Base-by-base conservation (phyloP, 352 stramenopile species). In the Blastocystis sp. region DNA sequence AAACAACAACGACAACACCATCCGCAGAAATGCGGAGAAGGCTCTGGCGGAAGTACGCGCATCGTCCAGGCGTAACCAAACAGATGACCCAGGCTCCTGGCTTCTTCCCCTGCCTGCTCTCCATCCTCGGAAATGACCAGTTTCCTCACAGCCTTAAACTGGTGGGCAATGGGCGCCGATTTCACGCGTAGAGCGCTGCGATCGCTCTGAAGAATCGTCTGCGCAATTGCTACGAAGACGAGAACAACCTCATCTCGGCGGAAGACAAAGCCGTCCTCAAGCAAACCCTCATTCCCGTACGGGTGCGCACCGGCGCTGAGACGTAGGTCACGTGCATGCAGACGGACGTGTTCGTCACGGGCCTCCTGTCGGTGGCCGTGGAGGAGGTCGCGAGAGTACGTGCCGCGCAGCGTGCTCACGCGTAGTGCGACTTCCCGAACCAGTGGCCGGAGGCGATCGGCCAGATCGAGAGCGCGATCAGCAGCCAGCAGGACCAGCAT, bases 201-300 rank as follows among this genome's bases (percentile, higher is more conserved):
- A 84, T 84, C 38, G 74, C 74, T 6, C 54, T 84, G 52, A 84
- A 84, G 54, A 84, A 84, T 19, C 48, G 74, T 59, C 54, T 84
- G 14, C 54, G 38, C 2, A 84, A 84, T 28, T 54, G 74, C 4
- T 84, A 84, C 61, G n/a, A 68, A n/a, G 24, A 10, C 14, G 24
- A 45, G n/a, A n/a, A 54, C 6, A 52, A 84, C 52, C 10, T 64
- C 21, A 84, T 84, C 57, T 68, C 21, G 42, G 54, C 34, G 2
- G 57, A 84, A 45, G 74, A 84, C 45, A 84, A 68, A 28, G 74
- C 74, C 28, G 34, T 84, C 45, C 57, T 84, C 42, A 52, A 57
- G 6, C 74, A 84, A 40, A 66, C 65, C 24, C 11, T 84, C 28
- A 84, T 84, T 28, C 74, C 74, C 42, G 74, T 84, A 17, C 1